Base-by-base conservation (phyloP, 2,329 filamentous ascomycete genomes). In the Aspergillus piperis region DNA sequence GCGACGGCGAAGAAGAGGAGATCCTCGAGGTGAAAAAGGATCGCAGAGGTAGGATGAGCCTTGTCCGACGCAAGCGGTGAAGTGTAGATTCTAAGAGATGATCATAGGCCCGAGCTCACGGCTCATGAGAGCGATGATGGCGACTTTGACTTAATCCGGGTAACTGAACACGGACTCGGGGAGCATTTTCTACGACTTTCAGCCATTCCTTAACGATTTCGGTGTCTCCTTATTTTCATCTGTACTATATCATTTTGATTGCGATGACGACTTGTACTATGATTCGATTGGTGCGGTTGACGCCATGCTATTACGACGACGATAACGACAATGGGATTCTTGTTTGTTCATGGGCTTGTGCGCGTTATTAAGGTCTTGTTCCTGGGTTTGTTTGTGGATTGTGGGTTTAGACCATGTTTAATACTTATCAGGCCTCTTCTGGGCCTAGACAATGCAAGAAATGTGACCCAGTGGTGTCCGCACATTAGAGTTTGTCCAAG, bases 41-140 rank as follows among this genome's bases (percentile, higher is more conserved):
- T 80, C 89, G 89, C 83, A 95, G 91, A 92, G 92, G 93, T 96
- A 95, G 89, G 90, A 88, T 95, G 87, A 66, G 68, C 59, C 63
- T 74, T 65, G 67, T 78, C 57, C 64, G 64, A 49, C 32, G 57
- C 17, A 57, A 44, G 59, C 62, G 69, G 66, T 71, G 60, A 38
- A 13, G 17, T 54, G 27, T 8, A 25, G 32, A 61, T 66, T 47
- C 63, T 69, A 27, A 70, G 53, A 19, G 38, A 48, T 38, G 17
- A 30, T 52, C 62, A 58, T 75, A 90, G 88, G 83, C 70, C 88
- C 88, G 52, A 84, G 84, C 63, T 86, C 88, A 59, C 81, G 78
- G 59, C 75, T 90, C 64, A 76, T 91, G 73, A 86, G 84, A 70
- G 87, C 88, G 54, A 90, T 90, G 88, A 80, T 91, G 75, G 84